Evolutionary conservation across 331 rosid genomes (phyloP), one percentile per base, ranked within the genome.

Genomic region (Rhamnella rubrinervis): DNA sequence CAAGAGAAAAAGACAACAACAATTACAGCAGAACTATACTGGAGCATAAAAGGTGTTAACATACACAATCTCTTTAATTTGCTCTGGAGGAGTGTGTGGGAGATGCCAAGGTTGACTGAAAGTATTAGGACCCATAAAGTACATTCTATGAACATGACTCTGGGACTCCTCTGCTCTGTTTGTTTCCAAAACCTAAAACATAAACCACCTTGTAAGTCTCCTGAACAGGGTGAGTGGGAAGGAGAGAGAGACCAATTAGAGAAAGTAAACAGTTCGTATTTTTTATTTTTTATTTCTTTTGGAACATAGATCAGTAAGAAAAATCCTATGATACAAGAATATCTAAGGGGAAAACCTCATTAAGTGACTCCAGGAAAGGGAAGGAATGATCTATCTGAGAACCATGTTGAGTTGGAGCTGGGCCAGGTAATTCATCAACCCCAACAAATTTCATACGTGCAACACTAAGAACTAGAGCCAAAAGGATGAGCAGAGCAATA

Each of bases 131-230:
- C 99, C 99, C 95, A 92, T 89, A 64, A 95, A 95, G 80, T 89
- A 95, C 99, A 95, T 82, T 71, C 99, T 85, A 59, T 95, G 95
- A 75, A 91, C 97, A 73, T 95, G 99, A 80, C 92, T 91, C 74
- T 89, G 96, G 55, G 97, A 91, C 81, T 95, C 99, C 87, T 91
- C 99, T 12, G 87, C 99, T 85, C 99, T 89, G 78, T 89, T 95
- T 71, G 99, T 95, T 82, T 95, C 99, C 75, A 95, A 75, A 77
- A 95, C 99, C 99, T 95, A 62, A 44, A 72, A 70, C 25, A 52
- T 14, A 68, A 31, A 75, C 16, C 17, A 65, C 58, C 26, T 26
- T 66, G 26, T 68, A 52, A 76, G 47, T 65, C 28, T 14, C 16
- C 14, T 40, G 53, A 66, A 49, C 47, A 15, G 25, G 51, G 69